These are phyloP conservation scores for Diplodia scrobiculata DNA, from an alignment of 2,329 filamentous ascomycete species.

Conservation along the genomic window DNA sequence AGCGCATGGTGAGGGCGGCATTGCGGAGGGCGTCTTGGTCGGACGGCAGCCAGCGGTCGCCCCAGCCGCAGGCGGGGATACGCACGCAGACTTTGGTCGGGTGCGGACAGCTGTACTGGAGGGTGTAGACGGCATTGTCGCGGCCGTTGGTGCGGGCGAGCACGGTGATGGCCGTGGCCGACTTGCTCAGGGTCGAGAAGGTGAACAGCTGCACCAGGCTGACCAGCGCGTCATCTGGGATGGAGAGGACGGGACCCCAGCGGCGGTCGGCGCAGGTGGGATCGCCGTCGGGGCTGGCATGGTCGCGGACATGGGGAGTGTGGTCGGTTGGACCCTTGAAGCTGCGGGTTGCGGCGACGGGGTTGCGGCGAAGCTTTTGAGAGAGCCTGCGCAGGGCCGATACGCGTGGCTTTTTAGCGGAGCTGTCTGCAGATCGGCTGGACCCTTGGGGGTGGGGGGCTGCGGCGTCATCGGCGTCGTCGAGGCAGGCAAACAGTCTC, in stretches of 20 bases:
- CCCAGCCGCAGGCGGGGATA: conserved; percentile 6
- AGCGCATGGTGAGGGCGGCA: conserved; percentile 27
- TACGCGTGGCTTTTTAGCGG: not conserved
- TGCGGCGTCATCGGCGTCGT: not conserved
- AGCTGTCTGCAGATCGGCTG: not conserved
- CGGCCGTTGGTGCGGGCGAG: not conserved
- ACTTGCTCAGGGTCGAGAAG: conserved; percentile 6
- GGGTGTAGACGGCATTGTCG: conserved; percentile 7
- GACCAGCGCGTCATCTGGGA: not conserved
- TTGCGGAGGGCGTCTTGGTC: conserved; percentile 2
- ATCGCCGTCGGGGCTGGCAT: not conserved
- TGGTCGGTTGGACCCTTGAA: not conserved
- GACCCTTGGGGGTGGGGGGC: not conserved
- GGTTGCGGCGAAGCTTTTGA: not conserved
- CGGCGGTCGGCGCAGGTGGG: not conserved
- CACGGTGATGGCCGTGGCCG: not conserved
- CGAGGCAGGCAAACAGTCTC: not conserved
- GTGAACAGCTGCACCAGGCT: not conserved
- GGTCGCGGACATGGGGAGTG: not conserved
- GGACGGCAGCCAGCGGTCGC: not conserved
- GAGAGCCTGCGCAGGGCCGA: not conserved
- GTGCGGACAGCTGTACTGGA: not conserved
- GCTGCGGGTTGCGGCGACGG: not conserved
- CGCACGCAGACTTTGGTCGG: not conserved
- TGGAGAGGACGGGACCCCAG: conserved; percentile 3